phyloP scores from a whole-genome alignment of 2,329 filamentous ascomycete species.

The Cordyceps tenuipes region DNA sequence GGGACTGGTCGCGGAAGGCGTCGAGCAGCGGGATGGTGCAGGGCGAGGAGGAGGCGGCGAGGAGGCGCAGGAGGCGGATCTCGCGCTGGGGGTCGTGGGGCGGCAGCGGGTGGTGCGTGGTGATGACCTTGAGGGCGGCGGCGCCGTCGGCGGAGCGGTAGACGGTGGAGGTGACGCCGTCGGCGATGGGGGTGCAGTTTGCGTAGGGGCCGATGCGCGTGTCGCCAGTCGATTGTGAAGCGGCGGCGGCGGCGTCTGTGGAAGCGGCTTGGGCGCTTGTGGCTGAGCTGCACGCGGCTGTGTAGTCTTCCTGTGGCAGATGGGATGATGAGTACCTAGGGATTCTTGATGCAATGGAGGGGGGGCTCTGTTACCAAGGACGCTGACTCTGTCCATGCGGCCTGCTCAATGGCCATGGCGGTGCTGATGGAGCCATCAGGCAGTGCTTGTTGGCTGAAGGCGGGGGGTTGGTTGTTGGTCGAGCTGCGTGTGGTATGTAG shows the following conservation, averaged over 20 bases:
- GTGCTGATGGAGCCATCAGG: conserved; percentile 24
- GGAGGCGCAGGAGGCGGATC: conserved; percentile 58
- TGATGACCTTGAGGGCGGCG: conserved; percentile 75
- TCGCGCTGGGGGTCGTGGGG: conserved; percentile 81
- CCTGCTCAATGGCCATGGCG: conserved; percentile 59
- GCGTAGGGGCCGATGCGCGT: conserved; percentile 43
- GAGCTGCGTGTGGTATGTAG: background rate
- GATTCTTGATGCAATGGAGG: background rate
- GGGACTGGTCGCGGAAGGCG: conserved; percentile 62
- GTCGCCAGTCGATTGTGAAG: conserved; percentile 23
- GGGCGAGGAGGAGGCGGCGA: conserved; percentile 41
- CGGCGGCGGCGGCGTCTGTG: background rate
- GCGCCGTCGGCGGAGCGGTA: conserved; percentile 53
- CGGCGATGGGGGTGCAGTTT: conserved; percentile 46
- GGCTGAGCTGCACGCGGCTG: conserved; percentile 30
- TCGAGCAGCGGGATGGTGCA: conserved; percentile 58
- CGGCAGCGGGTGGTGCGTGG: conserved; percentile 59
- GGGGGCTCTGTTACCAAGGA: conserved; percentile 43
- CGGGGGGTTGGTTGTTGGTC: background rate
- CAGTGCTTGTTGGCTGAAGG: conserved; percentile 23
- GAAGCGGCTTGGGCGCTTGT: conserved; percentile 12
- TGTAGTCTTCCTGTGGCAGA: conserved; percentile 48
- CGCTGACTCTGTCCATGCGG: conserved; percentile 49
- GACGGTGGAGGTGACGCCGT: conserved; percentile 74
- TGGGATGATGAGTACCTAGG: conserved; percentile 4